Evolutionary conservation across 208 protist genomes (phyloP).

Genomic region (Acanthamoeba rhysodes): DNA sequence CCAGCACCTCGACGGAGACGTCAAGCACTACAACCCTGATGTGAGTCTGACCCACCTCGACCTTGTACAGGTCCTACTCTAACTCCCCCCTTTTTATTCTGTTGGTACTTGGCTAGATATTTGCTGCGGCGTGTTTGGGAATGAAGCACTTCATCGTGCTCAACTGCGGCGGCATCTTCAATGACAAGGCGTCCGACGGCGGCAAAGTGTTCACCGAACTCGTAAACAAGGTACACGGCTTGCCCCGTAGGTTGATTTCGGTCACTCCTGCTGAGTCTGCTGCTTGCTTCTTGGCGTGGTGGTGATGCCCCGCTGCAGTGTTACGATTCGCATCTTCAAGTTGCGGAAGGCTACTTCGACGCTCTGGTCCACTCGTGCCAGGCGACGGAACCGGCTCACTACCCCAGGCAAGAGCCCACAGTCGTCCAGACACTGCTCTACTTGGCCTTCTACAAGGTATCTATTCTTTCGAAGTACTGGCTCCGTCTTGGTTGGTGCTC

Average conservation of each 20-base stretch:
- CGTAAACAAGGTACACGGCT: conserved; percentile 49
- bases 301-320: background rate
- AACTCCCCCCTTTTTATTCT: too few species aligned
- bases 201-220: conserved; percentile 62
- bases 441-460: conserved; percentile 61
- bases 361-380: conserved; percentile 48
- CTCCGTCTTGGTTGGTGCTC: too few species aligned
- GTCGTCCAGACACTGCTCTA: conserved; percentile 32
- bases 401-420: conserved; percentile 12
- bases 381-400: background rate
- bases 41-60: background rate
- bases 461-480: background rate
- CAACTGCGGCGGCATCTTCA: conserved; percentile 72
- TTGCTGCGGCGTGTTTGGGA: background rate
- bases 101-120: conserved; percentile 6
- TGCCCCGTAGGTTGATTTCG: background rate
- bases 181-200: background rate
- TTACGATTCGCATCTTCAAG: conserved; percentile 64
- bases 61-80: background rate
- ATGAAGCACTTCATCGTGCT: conserved; percentile 71
- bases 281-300: background rate
- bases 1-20: conserved; percentile 28
- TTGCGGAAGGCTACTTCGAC: conserved; percentile 60
- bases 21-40: conserved; percentile 53
- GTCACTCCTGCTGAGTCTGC: too few species aligned